A percentile compares a stretch with the other conserved stretches of the same genome.
These are phyloP conservation scores for Dillenia suffruticosa DNA, from an alignment of 164 flowering plant species.

Conservation along the genomic window DNA sequence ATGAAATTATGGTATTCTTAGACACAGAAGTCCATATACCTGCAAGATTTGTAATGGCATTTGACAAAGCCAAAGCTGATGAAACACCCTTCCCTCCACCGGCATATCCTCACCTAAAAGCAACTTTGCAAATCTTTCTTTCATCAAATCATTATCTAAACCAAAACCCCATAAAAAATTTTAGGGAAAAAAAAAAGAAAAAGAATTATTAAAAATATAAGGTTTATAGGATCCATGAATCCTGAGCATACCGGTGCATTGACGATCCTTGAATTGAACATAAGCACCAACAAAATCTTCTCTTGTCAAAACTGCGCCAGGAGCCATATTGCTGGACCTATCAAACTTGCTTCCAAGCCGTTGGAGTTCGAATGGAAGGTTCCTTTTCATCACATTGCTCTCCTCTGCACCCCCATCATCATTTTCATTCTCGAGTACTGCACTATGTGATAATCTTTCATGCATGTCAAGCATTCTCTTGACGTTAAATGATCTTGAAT, in stretches of 20 bases:
- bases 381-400: conserved; percentile 12
- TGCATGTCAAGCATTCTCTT: conserved; percentile 34
- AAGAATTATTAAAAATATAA: too few relatives aligned
- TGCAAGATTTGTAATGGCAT: conserved; percentile 88
- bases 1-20: too few relatives aligned
- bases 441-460: conserved; percentile 24
- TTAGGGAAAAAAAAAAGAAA: too few relatives aligned
- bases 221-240: background rate
- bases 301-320: conserved; percentile 19
- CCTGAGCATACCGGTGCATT: conserved; percentile 22
- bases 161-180: conserved; percentile 2
- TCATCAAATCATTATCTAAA: conserved; percentile 71
- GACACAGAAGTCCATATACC: conserved; percentile 27
- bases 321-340: conserved; percentile 15
- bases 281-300: conserved; percentile 12
- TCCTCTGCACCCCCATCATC: conserved; percentile 19
- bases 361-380: conserved; percentile 13
- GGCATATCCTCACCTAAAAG: conserved; percentile 98
- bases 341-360: conserved; percentile 15
- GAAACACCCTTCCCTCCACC: conserved; percentile 95
- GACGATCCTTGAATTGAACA: conserved; percentile 11
- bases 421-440: conserved; percentile 19
- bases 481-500: conserved; percentile 21
- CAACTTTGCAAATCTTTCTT: conserved; percentile 82
- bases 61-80: conserved; percentile 91